Percentiles rank a stretch among this genome's conserved stretches.
phyloP scores from a whole-genome alignment of 306 rosid genomes.

The Neltuma alba region DNA sequence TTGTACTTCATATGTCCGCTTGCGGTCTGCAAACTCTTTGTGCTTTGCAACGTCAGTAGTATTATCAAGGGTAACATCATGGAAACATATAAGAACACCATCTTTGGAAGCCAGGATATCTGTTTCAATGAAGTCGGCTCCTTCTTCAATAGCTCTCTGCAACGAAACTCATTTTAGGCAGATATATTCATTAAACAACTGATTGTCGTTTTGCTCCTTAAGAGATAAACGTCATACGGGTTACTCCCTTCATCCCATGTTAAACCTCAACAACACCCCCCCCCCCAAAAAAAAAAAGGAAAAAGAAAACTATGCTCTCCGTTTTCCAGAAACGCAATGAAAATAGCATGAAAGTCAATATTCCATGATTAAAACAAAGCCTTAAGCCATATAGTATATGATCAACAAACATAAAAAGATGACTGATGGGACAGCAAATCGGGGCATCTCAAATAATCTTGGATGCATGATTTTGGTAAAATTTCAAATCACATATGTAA shows the following conservation, averaged over 20 bases:
- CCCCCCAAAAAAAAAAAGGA: too few species aligned
- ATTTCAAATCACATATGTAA: conserved; percentile 15
- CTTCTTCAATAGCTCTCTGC: conserved; percentile 97
- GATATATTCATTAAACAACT: conserved; percentile 15
- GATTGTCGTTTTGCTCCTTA: not conserved
- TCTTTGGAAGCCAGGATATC: conserved; percentile 89
- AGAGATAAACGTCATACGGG: not conserved
- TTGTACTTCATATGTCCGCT: conserved; percentile 82
- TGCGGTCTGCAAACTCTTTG: conserved; percentile 71
- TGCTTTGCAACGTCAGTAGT: conserved; percentile 69
- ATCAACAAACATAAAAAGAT: conserved; percentile 9
- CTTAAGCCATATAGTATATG: conserved; percentile 15
- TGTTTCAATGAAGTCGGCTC: conserved; percentile 94
- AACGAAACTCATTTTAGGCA: conserved; percentile 33
- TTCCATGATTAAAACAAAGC: not conserved
- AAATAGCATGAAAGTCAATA: not conserved
- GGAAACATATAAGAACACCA: conserved; percentile 86
- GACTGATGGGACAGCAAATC: not conserved
- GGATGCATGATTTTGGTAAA: conserved; percentile 3
- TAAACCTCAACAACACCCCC: too few species aligned
- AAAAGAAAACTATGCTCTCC: too few species aligned
- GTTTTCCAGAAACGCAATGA: too few species aligned
- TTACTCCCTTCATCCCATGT: not conserved
- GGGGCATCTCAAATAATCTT: not conserved
- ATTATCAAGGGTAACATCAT: conserved; percentile 73